A percentile compares a stretch with the other conserved stretches of the same genome.
phyloP scores from a whole-genome alignment of 169 alveolate species.

The Haemoproteus tartakovskyi region DNA sequence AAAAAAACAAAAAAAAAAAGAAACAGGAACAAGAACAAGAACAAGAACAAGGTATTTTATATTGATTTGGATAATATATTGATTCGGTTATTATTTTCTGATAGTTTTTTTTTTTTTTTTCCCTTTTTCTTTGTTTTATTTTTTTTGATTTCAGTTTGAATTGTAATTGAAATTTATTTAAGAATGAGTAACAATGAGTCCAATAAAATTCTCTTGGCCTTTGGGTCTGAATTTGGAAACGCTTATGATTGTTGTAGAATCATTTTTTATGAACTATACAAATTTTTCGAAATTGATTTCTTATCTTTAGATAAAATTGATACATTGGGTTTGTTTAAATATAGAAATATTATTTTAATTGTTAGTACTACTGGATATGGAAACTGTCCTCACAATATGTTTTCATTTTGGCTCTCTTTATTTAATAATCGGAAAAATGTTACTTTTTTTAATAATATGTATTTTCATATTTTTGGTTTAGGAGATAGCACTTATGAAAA shows the following conservation, averaged over 20 bases:
- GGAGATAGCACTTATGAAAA: constrained; percentile 63
- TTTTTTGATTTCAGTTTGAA: no score
- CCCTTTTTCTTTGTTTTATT: no score
- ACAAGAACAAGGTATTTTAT: no score
- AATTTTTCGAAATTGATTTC: constrained; percentile 17
- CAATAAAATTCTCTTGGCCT: constrained; percentile 9
- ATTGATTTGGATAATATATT: no score
- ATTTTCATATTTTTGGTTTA: constrained; percentile 51
- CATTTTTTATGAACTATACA: constrained; percentile 28
- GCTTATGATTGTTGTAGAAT: constrained; percentile 53
- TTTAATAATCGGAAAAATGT: constrained; percentile 1
- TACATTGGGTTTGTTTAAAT: constrained; percentile 14
- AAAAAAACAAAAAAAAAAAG: no score
- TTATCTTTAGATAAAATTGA: constrained; percentile 12
- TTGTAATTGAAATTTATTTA: no score
- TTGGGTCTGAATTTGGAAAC: constrained; percentile 52
- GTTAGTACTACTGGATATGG: constrained; percentile 66
- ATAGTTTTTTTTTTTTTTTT: no score
- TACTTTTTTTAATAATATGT: constrained; percentile 13
- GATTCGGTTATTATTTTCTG: no score
- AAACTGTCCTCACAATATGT: constrained; percentile 19
- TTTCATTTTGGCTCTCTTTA: constrained; percentile 18
- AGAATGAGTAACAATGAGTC: no score
- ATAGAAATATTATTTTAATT: constrained; percentile 36
- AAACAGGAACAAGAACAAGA: no score